Evolutionary conservation across 2,329 filamentous ascomycete genomes (phyloP), one percentile per base, ranked within the genome.

Genomic region (Cytospora piceae): DNA sequence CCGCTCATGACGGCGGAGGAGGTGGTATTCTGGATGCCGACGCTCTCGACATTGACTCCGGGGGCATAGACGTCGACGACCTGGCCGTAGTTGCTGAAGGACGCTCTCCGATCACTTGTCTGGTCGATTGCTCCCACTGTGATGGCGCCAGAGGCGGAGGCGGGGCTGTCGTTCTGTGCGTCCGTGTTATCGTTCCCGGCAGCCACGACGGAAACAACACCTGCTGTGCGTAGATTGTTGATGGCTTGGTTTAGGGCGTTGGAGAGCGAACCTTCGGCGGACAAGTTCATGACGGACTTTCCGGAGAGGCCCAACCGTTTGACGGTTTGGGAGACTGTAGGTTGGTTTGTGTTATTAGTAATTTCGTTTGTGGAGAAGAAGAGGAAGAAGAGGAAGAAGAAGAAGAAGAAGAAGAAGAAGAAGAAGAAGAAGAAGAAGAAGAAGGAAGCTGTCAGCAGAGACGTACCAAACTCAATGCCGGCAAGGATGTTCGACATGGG

Each of bases 201-300:
- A 1, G 86, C 84, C n/a, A 87, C 85, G 64, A 87, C 80, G 58
- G 83, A 81, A 60, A 87, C 82, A 67, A 87, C 75, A 54, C 85
- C 85, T 12, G 80, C 81, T 3, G 77, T 74, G 69, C 78, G 77
- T 54, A 87, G 73, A 49, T 76, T 77, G 70, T 83, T 74, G 66
- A 87, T 82, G 71, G 84, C 85, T n/a, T 77, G 73, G 78, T 88
- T 87, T 74, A 87, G 74, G 29, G 84, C 81, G 2, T 71, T 66
- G 9, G 83, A 86, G 52, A 70, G 72, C 65, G 76, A 74, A 32
- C 85, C 84, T 65, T 85, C 85, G 24, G 88, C 51, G 4, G 86
- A 88, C 84, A 88, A 86, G 80, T 87, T 88, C 80, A 88, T 83
- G 70, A 88, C 82, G 64, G 83, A 80, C 72, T 84, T 85, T 72